Conservation (phyloP, 2,329 filamentous ascomycete genomes). For the Sclerotinia subarctica region DNA sequence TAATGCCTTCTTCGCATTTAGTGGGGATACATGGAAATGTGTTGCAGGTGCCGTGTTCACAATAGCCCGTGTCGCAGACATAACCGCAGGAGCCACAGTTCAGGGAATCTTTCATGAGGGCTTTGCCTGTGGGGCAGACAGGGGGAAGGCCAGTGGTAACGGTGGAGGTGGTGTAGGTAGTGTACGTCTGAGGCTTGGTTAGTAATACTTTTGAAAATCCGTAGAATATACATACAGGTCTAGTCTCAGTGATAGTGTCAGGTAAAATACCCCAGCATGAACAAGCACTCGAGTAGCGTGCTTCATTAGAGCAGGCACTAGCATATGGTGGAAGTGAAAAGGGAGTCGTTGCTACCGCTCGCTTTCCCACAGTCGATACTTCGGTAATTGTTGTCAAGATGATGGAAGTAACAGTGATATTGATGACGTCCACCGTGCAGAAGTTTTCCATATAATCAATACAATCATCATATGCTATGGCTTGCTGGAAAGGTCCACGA, state of each 20-base stretch:
- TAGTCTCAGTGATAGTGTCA: not conserved
- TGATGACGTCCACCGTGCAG: slow-evolving; percentile 5
- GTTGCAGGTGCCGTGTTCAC: slow-evolving; percentile 19
- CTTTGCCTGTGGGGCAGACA: slow-evolving; percentile 8
- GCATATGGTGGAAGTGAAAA: slow-evolving; percentile 21
- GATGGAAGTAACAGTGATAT: slow-evolving; percentile 12
- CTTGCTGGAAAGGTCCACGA: slow-evolving; percentile 15
- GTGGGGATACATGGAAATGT: not conserved
- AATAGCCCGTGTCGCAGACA: slow-evolving; percentile 16
- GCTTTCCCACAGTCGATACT: slow-evolving; percentile 14
- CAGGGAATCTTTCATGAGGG: slow-evolving; percentile 13
- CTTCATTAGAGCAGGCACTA: slow-evolving; percentile 11
- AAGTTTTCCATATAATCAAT: slow-evolving; percentile 6
- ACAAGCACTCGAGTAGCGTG: slow-evolving; percentile 21
- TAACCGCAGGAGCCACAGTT: slow-evolving; percentile 19
- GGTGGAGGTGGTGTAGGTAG: slow-evolving; percentile 13
- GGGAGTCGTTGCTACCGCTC: not conserved
- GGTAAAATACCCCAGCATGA: slow-evolving; percentile 20
- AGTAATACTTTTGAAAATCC: not conserved
- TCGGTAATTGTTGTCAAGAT: slow-evolving; percentile 16
- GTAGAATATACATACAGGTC: not conserved
- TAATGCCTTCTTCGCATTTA: slow-evolving; percentile 12
- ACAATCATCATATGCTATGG: slow-evolving; percentile 17
- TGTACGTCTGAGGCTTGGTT: not conserved
- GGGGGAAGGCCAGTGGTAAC: not conserved